phyloP scores from a whole-genome alignment of 1,139 yeast genomes.

The Candida tetrigidarum region DNA sequence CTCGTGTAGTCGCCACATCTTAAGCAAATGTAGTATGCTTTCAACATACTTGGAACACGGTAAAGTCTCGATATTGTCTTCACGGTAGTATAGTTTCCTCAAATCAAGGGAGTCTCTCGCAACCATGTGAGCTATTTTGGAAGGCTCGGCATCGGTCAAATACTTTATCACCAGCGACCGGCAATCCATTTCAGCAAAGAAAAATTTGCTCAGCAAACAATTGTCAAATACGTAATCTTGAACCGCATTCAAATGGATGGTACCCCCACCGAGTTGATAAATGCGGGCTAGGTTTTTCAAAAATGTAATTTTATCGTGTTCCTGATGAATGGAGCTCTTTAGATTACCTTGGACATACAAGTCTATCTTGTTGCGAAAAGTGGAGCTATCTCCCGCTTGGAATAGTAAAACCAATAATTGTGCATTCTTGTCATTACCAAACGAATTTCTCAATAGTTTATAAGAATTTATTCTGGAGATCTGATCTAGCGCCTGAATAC shows the following conservation, averaged over 20 bases:
- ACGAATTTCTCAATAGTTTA: conserved; percentile 11
- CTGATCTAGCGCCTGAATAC: conserved; percentile 6
- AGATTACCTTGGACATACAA: conserved; percentile 10
- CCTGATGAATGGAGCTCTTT: background rate
- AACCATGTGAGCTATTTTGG: conserved; percentile 9
- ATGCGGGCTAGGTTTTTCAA: conserved; percentile 7
- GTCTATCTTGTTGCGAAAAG: conserved; percentile 10
- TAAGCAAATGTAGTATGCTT: conserved; percentile 7
- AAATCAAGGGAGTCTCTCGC: conserved; percentile 2
- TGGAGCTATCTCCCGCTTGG: conserved; percentile 9
- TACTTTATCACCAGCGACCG: conserved; percentile 9
- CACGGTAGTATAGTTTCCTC: background rate
- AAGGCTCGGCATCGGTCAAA: background rate
- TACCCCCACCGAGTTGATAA: conserved; percentile 12
- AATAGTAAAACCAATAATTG: conserved; percentile 11
- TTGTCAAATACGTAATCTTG: conserved; percentile 6
- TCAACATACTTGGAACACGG: conserved; percentile 8
- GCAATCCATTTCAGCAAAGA: conserved; percentile 4
- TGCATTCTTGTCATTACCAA: conserved; percentile 6
- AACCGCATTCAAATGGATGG: conserved; percentile 14
- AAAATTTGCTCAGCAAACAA: background rate
- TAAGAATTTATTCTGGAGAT: conserved; percentile 13
- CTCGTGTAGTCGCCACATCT: background rate
- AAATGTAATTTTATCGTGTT: conserved; percentile 7
- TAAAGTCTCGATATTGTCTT: background rate